Conservation (phyloP, 257 asterid species). For the Plantago elongata region DNA sequence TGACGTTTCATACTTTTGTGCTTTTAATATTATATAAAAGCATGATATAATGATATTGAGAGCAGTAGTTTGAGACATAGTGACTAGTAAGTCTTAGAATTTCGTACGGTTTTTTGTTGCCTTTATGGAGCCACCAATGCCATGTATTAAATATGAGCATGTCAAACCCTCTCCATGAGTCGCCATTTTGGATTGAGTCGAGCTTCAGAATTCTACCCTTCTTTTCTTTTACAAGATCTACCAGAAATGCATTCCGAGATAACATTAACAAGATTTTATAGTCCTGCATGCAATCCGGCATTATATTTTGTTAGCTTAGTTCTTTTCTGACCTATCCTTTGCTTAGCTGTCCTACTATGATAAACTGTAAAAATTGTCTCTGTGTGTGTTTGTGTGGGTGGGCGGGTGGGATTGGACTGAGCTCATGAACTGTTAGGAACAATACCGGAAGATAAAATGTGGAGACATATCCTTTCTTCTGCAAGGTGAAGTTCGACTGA, state of each 20-base stretch:
- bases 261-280: conserved; percentile 42
- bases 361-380: no score
- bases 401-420: background rate
- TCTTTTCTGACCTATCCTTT: background rate
- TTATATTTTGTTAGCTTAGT: background rate
- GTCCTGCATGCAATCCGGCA: conserved; percentile 45
- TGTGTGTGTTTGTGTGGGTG: no score
- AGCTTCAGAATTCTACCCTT: conserved; percentile 49
- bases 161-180: conserved; percentile 58
- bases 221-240: conserved; percentile 46
- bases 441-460: conserved; percentile 41
- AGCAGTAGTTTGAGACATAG: no score
- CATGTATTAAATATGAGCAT: conserved; percentile 76
- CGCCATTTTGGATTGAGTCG: conserved; percentile 55
- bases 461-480: conserved; percentile 44
- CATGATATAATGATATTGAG: no score
- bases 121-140: conserved; percentile 95
- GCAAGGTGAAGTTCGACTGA: conserved; percentile 32
- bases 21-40: no score
- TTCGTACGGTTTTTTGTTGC: conserved; percentile 52
- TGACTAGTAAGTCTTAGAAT: no score
- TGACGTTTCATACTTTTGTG: no score
- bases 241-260: conserved; percentile 62
- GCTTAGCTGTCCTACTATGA: background rate
- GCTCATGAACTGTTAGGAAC: background rate